These are phyloP conservation scores for Neofusicoccum sp. DNA, from an alignment of 2,329 filamentous ascomycete genomes.

Conservation along the genomic window DNA sequence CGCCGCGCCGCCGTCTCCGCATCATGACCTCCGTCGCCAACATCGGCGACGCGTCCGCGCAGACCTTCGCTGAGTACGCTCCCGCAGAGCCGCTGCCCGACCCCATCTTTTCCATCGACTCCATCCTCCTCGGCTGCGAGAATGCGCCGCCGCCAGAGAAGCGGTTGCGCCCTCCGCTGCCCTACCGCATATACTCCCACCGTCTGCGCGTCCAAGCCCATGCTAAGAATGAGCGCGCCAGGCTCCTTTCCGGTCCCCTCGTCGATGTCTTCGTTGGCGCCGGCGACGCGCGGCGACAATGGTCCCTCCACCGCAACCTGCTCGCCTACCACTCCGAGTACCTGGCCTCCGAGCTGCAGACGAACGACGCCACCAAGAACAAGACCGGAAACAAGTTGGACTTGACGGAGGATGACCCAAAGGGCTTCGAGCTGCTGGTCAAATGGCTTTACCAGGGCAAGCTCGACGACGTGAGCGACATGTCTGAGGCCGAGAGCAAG, in stretches of 20 bases:
- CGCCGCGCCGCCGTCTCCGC: slow-evolving; percentile 37
- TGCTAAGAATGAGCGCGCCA: slow-evolving; percentile 49
- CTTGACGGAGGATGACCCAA: slow-evolving; percentile 49
- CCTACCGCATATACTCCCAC: slow-evolving; percentile 37
- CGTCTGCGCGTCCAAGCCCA: slow-evolving; percentile 39
- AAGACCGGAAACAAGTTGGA: slow-evolving; percentile 43
- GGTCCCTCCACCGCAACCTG: slow-evolving; percentile 53
- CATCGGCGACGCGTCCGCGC: slow-evolving; percentile 48
- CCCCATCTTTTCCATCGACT: background rate
- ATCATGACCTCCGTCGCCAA: slow-evolving; percentile 42
- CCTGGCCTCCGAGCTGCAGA: slow-evolving; percentile 38
- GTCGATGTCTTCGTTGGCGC: slow-evolving; percentile 53
- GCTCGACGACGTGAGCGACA: slow-evolving; percentile 49
- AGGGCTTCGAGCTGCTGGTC: slow-evolving; percentile 54
- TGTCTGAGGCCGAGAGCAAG: slow-evolving; percentile 47
- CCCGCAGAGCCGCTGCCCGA: slow-evolving; percentile 8
- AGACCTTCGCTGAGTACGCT: slow-evolving; percentile 54
- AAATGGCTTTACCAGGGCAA: slow-evolving; percentile 58
- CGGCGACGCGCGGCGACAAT: slow-evolving; percentile 44
- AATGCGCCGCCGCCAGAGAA: background rate
- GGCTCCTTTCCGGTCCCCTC: slow-evolving; percentile 53
- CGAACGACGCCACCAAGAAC: slow-evolving; percentile 35
- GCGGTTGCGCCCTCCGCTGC: slow-evolving; percentile 29
- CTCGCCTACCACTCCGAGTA: slow-evolving; percentile 53
- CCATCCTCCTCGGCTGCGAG: background rate